Evolutionary conservation across 139 green algal species (phyloP), one percentile per base, ranked within the genome.

Genomic region (Nannochloris sp.): DNA sequence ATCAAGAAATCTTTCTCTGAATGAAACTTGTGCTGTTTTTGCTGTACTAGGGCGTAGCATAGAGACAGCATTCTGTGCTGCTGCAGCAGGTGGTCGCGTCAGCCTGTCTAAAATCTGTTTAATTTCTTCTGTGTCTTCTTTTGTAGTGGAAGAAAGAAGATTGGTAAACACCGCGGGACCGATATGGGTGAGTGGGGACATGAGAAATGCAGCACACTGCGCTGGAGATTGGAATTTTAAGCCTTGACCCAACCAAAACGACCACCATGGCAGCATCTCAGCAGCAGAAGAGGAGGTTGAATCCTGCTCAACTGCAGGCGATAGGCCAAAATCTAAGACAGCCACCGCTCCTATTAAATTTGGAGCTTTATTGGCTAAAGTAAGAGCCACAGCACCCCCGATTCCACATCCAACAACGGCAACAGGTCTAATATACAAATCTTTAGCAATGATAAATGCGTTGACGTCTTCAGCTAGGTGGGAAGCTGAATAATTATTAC

Each of bases 381-480:
- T 32, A n/a, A 75, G 31, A 2, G 35, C 75, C 8, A 72, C 57
- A 4, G 54, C 58, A 0, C 46, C 77, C 4, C 77, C 77, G 29
- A 79, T 42, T 24, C 73, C 77, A 23, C 37, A 55, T 1, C 77
- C 77, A n/a, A 79, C 64, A 2, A 83, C 13, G 1, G 67, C 74
- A 9, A 83, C 14, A 9, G 77, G 77, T 2, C 35, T 27, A 10
- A 54, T 48, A 46, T 83, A 83, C 32, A 83, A 54, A 55, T 83
- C 77, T n/a, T 70, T 56, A 13, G 66, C 74, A 6, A 76, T 34
- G 4, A 83, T 72, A 45, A 83, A 70, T 4, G 51, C 70, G 46
- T 76, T 42, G 2, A 83, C 34, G 24, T 83, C 76, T 23, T 70
- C 67, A 0, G 62, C 61, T 44, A 59, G 9, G 9, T 59, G 51